Evolutionary conservation across 2,329 filamentous ascomycete species (phyloP).

Genomic region (Sclerotinia trifoliorum): DNA sequence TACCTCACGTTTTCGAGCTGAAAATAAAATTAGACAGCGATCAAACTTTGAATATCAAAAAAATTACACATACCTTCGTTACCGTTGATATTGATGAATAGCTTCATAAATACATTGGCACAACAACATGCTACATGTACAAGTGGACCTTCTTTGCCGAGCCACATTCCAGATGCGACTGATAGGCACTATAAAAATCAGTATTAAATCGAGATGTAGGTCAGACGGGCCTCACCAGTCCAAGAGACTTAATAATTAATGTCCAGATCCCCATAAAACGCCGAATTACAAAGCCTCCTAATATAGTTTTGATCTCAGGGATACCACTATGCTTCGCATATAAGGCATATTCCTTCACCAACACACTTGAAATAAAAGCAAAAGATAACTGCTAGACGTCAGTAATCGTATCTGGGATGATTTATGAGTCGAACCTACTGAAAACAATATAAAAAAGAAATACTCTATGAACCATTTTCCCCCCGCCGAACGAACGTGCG

Average conservation of each 20-base stretch:
- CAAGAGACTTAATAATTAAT: constrained; percentile 82
- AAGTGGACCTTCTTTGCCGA: constrained; percentile 92
- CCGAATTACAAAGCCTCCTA: constrained; percentile 90
- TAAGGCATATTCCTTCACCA: constrained; percentile 80
- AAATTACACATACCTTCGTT: constrained; percentile 74
- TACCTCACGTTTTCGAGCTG: constrained; percentile 88
- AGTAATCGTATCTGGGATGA: not conserved
- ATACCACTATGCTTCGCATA: constrained; percentile 96
- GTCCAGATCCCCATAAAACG: constrained; percentile 88
- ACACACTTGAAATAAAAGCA: constrained; percentile 70
- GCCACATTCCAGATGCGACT: constrained; percentile 91
- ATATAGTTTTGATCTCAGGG: constrained; percentile 93
- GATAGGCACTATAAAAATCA: constrained; percentile 67
- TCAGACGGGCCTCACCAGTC: constrained; percentile 58
- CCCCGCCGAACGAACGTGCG: constrained; percentile 63
- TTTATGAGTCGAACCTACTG: constrained; percentile 53
- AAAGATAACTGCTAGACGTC: constrained; percentile 61
- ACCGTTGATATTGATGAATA: constrained; percentile 74
- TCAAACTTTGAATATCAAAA: not conserved
- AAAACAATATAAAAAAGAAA: constrained; percentile 80
- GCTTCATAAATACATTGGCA: constrained; percentile 88
- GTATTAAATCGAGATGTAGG: constrained; percentile 17
- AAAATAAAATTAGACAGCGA: not conserved
- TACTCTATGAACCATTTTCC: constrained; percentile 85
- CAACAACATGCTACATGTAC: constrained; percentile 98